Conservation (phyloP, 1,284 basidiomycete genomes). For the Sutorius eximius region DNA sequence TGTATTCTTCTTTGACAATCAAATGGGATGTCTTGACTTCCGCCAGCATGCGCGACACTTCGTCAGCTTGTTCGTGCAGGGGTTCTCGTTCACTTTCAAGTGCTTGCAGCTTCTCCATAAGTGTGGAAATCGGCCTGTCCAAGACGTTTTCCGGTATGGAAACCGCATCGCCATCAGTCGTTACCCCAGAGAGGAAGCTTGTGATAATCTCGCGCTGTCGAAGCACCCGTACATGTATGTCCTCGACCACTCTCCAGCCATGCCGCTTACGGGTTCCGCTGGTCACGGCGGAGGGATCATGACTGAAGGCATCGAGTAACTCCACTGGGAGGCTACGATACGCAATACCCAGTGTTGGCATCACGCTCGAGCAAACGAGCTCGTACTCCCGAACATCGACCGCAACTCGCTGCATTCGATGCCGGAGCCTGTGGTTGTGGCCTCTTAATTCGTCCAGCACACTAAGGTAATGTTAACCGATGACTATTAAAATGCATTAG, state of each 20-base stretch:
- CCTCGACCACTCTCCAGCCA: conserved; percentile 71
- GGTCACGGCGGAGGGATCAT: conserved; percentile 72
- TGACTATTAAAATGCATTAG: conserved; percentile 10
- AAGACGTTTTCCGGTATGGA: conserved; percentile 45
- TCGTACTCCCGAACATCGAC: conserved; percentile 64
- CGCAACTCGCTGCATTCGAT: conserved; percentile 64
- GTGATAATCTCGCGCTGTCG: conserved; percentile 58
- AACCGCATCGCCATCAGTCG: conserved; percentile 18
- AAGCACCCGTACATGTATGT: conserved; percentile 59
- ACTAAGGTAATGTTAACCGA: conserved; percentile 36
- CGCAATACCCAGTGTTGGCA: conserved; percentile 46
- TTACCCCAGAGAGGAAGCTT: conserved; percentile 43
- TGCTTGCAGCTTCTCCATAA: conserved; percentile 41
- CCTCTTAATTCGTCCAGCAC: conserved; percentile 54
- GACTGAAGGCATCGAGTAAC: conserved; percentile 67
- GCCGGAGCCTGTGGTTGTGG: conserved; percentile 65
- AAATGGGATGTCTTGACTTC: conserved; percentile 55
- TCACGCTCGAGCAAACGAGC: conserved; percentile 49
- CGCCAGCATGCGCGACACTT: conserved; percentile 48
- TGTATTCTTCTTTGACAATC: conserved; percentile 61
- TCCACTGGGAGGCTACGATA: conserved; percentile 56
- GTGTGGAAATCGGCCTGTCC: conserved; percentile 50
- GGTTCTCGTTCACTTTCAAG: conserved; percentile 46
- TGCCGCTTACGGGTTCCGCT: conserved; percentile 54
- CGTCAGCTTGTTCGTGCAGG: conserved; percentile 43